Evolutionary conservation across 345 rosid genomes (phyloP).

Genomic region (Cardiospermum halicacabum): DNA sequence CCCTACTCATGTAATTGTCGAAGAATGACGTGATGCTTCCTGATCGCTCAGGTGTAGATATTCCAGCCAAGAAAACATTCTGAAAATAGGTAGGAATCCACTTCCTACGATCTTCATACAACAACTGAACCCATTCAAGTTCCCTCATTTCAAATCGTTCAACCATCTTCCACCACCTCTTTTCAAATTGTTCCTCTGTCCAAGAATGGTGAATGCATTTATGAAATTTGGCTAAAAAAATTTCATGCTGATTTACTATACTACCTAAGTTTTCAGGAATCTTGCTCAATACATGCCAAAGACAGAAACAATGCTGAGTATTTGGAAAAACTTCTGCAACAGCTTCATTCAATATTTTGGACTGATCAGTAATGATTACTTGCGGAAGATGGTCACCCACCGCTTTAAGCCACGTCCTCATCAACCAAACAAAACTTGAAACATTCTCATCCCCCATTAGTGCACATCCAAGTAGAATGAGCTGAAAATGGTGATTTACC

Average conservation of each 20-base stretch:
- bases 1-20: constrained; percentile 25
- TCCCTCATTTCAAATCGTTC: constrained; percentile 25
- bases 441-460: constrained; percentile 30
- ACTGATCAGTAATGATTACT: constrained; percentile 36
- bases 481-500: constrained; percentile 39
- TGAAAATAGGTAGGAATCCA: constrained; percentile 38
- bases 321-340: constrained; percentile 29
- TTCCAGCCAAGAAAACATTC: constrained; percentile 32
- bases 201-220: constrained; percentile 36
- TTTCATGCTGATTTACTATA: constrained; percentile 16
- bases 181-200: constrained; percentile 35
- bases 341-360: constrained; percentile 30
- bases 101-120: constrained; percentile 33
- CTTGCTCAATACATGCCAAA: constrained; percentile 37
- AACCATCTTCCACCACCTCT: constrained; percentile 42
- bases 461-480: constrained; percentile 38
- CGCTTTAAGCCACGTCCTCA: constrained; percentile 37
- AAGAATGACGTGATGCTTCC: constrained; percentile 34
- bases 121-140: constrained; percentile 31
- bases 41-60: constrained; percentile 30
- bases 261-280: constrained; percentile 24
- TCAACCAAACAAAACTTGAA: constrained; percentile 32
- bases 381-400: constrained; percentile 32
- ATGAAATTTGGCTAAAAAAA: constrained; percentile 24
- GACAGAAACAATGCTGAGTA: constrained; percentile 33